Evolutionary conservation across 2,329 filamentous ascomycete species (phyloP).

Genomic region (Xylaria sp.): DNA sequence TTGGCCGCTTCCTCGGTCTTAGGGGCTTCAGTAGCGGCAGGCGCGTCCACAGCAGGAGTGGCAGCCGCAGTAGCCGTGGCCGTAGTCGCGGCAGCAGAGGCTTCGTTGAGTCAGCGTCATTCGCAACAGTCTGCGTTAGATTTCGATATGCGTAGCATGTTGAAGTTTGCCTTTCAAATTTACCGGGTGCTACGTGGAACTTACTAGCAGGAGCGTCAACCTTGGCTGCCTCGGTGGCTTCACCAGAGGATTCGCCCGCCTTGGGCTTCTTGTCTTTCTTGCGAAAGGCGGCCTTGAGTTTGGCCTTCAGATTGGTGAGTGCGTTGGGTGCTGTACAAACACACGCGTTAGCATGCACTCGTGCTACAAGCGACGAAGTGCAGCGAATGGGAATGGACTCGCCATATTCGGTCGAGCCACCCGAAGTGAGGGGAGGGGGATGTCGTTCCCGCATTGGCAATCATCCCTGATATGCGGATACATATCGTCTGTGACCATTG

Average conservation of each 20-base stretch:
- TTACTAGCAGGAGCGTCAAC: slow-evolving; percentile 31
- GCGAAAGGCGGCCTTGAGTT: slow-evolving; percentile 53
- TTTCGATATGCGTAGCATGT: background rate
- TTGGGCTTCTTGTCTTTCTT: slow-evolving; percentile 34
- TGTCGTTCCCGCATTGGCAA: background rate
- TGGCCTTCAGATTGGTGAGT: slow-evolving; percentile 61
- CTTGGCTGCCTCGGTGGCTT: slow-evolving; percentile 29
- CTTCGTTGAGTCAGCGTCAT: slow-evolving; percentile 10
- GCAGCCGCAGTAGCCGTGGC: background rate
- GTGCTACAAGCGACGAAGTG: slow-evolving; percentile 9
- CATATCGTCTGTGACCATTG: slow-evolving; percentile 1
- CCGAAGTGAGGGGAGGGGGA: slow-evolving; percentile 1
- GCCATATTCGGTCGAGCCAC: slow-evolving; percentile 8
- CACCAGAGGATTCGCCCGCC: slow-evolving; percentile 35
- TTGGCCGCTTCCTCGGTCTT: slow-evolving; percentile 37
- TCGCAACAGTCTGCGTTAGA: background rate
- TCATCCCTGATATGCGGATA: slow-evolving; percentile 1
- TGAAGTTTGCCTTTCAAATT: background rate
- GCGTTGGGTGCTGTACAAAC: slow-evolving; percentile 51
- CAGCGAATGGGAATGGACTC: background rate
- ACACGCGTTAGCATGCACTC: slow-evolving; percentile 28
- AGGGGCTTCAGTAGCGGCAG: slow-evolving; percentile 34
- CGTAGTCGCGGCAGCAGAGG: background rate
- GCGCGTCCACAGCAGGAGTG: slow-evolving; percentile 7
- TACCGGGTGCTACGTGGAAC: slow-evolving; percentile 10